Evolutionary conservation across 1,284 basidiomycete species (phyloP), one percentile per base, ranked within the genome.

Genomic region (Boletus calvinii): DNA sequence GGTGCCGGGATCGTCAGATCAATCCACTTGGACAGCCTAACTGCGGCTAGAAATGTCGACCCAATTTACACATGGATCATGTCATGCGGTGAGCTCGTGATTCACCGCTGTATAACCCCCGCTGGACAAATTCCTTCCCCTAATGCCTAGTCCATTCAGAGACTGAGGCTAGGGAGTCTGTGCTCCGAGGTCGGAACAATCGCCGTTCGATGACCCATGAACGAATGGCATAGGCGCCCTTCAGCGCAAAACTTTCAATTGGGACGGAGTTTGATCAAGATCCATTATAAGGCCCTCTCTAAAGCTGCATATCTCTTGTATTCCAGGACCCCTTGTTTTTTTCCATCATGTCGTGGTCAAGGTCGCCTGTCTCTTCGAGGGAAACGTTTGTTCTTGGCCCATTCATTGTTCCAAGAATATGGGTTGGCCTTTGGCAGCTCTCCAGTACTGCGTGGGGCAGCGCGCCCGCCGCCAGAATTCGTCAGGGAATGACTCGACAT

Each of bases 381-480:
- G 85, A 87, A 69, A 78, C 77, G 1, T 83, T 85, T 62, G 66
- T 65, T 40, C 75, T 90, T 7, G 88, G 87, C 4, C 77, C 80
- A 5, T 77, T 82, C 61, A 66, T 68, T 30, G 76, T 77, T 11
- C 84, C 89, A 20, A 81, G 89, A 47, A 66, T 92, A 43, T 90
- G 84, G 80, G 83, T 79, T 9, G 89, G 89, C 8, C 77, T 92
- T 8, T 92, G 89, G 89, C 90, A 92, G 59, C 78, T 92, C 34
- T 90, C 89, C 13, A 85, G 84, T 65, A 86, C 85, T 48, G 87
- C 87, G 1, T 92, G 89, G 89, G 89, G 90, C 15, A 85, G 80
- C 44, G 85, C 86, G 1, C 75, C 86, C 0, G 80, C 81, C 2
- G 62, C 77, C 22, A 84, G 81, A 65, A 79, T 92, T 55, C 81